Evolutionary conservation across 1,139 yeast genomes (phyloP).

Genomic region (Magnusiomyces tetraspermus): DNA sequence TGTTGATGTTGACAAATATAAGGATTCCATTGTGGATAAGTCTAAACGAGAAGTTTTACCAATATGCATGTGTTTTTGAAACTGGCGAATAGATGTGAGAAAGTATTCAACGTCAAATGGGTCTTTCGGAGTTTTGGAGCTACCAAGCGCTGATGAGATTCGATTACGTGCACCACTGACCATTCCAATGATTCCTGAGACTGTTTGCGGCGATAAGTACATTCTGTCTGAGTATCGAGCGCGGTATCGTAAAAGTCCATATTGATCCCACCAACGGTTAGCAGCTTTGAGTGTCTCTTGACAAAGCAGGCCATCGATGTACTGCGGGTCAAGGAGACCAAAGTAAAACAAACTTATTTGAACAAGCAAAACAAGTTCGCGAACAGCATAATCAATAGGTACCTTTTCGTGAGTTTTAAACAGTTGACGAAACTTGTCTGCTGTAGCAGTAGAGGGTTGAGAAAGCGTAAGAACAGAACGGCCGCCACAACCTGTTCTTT

Average conservation of each 20-base stretch:
- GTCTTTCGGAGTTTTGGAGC: constrained; percentile 77
- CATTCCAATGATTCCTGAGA: constrained; percentile 57
- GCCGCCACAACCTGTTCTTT: constrained; percentile 75
- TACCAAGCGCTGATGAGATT: constrained; percentile 49
- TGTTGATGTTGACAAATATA: constrained; percentile 52
- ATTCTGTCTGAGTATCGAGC: constrained; percentile 37
- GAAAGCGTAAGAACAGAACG: constrained; percentile 64
- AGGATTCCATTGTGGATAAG: constrained; percentile 49
- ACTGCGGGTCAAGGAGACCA: constrained; percentile 55
- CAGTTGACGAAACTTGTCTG: constrained; percentile 72
- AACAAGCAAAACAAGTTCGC: constrained; percentile 61
- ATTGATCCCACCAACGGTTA: constrained; percentile 69
- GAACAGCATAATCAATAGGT: constrained; percentile 57
- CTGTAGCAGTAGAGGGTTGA: constrained; percentile 65
- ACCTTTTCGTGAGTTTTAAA: constrained; percentile 48
- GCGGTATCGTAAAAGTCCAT: constrained; percentile 56
- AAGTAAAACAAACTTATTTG: constrained; percentile 76
- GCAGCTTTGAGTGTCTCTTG: constrained; percentile 66
- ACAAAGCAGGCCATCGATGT: constrained; percentile 80
- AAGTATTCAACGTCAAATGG: constrained; percentile 67
- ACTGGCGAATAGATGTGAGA: constrained; percentile 50
- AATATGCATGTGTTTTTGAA: constrained; percentile 59
- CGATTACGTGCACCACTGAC: constrained; percentile 59
- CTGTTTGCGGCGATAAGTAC: constrained; percentile 54
- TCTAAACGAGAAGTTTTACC: constrained; percentile 53